Evolutionary conservation across 2,329 filamentous ascomycete species (phyloP).

Genomic region (Pseudocercospora cruenta): DNA sequence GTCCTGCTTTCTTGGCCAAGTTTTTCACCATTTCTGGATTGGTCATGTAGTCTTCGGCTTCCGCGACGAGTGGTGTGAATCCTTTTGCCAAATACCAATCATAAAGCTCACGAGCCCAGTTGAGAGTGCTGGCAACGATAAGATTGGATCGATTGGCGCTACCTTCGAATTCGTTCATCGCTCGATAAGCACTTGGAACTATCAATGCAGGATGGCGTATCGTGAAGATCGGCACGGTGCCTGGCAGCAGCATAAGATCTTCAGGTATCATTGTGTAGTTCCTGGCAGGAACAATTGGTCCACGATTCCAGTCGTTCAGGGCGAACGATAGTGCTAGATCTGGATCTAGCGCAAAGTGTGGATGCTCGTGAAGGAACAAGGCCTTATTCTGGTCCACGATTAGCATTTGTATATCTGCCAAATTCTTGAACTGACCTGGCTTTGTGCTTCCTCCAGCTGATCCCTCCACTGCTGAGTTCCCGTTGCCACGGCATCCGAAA

Average conservation of each 20-base stretch:
- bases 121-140: constrained; percentile 35
- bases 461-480: not conserved
- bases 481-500: not conserved
- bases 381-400: constrained; percentile 4
- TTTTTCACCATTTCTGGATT: constrained; percentile 35
- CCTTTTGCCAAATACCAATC: constrained; percentile 37
- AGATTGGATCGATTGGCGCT: constrained; percentile 21
- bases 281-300: not conserved
- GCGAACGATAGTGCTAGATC: not conserved
- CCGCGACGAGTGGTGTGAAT: constrained; percentile 39
- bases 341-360: constrained; percentile 8
- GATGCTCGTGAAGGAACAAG: constrained; percentile 13
- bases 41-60: constrained; percentile 45
- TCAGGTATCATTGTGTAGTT: constrained; percentile 41
- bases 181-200: constrained; percentile 44
- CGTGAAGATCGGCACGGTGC: constrained; percentile 39
- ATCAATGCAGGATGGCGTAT: constrained; percentile 46
- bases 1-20: constrained; percentile 37
- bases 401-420: not conserved
- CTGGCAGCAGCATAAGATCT: constrained; percentile 38
- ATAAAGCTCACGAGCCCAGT: constrained; percentile 40
- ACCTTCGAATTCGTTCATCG: not conserved
- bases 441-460: not conserved
- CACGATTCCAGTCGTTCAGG: not conserved
- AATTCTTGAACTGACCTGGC: not conserved